Evolutionary conservation across 1,284 basidiomycete genomes (phyloP).

Genomic region (Pterulicium gracile): DNA sequence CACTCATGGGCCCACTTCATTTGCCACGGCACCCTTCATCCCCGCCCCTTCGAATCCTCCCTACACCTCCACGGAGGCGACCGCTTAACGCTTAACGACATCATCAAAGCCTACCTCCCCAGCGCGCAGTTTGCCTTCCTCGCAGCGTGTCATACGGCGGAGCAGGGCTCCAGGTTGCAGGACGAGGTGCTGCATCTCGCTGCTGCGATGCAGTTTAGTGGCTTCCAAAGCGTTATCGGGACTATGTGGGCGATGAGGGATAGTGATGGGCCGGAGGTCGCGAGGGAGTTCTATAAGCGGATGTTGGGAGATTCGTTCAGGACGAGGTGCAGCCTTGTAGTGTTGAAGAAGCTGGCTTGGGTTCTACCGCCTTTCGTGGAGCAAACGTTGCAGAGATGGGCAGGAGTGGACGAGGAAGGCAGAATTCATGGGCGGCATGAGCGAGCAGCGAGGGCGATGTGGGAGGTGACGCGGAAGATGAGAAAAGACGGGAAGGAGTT

Average conservation of each 20-base stretch:
- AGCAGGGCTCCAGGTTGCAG: conserved; percentile 14
- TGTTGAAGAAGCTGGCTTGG: too few relatives aligned
- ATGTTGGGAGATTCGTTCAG: too few relatives aligned
- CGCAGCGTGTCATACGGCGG: conserved; percentile 25
- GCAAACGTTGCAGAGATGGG: too few relatives aligned
- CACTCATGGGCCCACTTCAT: conserved; percentile 22
- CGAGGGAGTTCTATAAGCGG: conserved; percentile 14
- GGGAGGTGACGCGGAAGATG: too few relatives aligned
- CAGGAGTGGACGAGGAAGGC: too few relatives aligned
- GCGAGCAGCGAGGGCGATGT: too few relatives aligned
- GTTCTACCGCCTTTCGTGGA: too few relatives aligned
- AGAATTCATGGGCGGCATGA: too few relatives aligned
- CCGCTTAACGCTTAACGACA: conserved; percentile 12
- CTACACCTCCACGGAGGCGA: conserved; percentile 14
- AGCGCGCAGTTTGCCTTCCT: conserved; percentile 19
- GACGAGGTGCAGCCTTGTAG: too few relatives aligned
- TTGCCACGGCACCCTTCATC: conserved; percentile 19
- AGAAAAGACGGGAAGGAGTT: too few relatives aligned
- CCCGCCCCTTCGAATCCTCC: conserved; percentile 15
- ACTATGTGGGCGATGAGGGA: conserved; percentile 24
- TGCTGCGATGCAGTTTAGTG: conserved; percentile 22
- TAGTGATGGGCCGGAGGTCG: conserved; percentile 16
- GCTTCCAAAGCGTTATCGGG: conserved; percentile 21
- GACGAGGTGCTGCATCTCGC: conserved; percentile 21
- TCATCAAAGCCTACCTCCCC: conserved; percentile 12